phyloP scores from a whole-genome alignment of 306 rosid genomes.

The Trifolium pratense region DNA sequence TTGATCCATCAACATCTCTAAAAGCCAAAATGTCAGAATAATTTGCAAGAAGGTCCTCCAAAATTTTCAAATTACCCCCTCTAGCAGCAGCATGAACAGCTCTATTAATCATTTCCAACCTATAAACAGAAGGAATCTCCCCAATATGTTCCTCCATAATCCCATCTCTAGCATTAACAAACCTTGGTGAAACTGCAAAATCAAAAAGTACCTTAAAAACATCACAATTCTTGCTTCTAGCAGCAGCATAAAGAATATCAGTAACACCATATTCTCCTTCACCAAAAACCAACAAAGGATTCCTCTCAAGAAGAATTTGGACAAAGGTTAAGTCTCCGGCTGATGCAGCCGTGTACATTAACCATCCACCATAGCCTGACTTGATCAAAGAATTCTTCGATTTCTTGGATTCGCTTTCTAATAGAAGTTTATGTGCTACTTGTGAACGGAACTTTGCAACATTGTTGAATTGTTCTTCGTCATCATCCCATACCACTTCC shows the following conservation, averaged over 20 bases:
- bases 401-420: constrained; percentile 67
- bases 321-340: constrained; percentile 80
- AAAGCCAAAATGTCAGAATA: constrained; percentile 76
- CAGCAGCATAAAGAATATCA: constrained; percentile 51
- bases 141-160: constrained; percentile 66
- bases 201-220: constrained; percentile 53
- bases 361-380: constrained; percentile 95
- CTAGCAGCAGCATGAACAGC: constrained; percentile 96
- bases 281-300: constrained; percentile 49
- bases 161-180: constrained; percentile 53
- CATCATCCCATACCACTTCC: constrained; percentile 97
- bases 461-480: constrained; percentile 73
- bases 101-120: constrained; percentile 85
- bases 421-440: constrained; percentile 73
- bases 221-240: constrained; percentile 50
- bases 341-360: constrained; percentile 96
- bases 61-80: constrained; percentile 78
- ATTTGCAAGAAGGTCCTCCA: constrained; percentile 76
- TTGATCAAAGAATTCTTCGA: constrained; percentile 73
- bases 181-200: constrained; percentile 80
- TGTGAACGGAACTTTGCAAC: constrained; percentile 76
- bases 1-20: constrained; percentile 83
- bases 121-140: constrained; percentile 74
- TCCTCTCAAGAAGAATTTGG: constrained; percentile 48
- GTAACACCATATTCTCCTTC: constrained; percentile 54